Evolutionary conservation across 352 stramenopile species (phyloP).

Genomic region (Pythium sukuiense): DNA sequence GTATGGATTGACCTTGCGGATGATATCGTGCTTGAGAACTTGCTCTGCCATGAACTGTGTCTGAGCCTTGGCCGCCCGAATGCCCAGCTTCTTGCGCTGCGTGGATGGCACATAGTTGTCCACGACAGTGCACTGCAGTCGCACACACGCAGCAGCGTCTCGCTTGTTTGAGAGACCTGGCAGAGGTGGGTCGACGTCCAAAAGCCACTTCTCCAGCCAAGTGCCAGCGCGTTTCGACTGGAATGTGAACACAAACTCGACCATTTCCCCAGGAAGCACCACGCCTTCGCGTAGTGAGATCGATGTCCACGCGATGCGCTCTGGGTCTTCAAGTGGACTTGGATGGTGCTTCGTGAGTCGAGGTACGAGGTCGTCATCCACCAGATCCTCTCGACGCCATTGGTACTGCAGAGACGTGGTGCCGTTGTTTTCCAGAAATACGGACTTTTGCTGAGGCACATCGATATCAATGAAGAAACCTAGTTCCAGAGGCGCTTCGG

Average conservation of each 20-base stretch:
- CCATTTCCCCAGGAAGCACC: slow-evolving; percentile 50
- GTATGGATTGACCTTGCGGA: slow-evolving; percentile 35
- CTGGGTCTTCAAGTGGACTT: slow-evolving; percentile 19
- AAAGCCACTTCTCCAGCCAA: slow-evolving; percentile 71
- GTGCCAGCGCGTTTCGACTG: slow-evolving; percentile 41
- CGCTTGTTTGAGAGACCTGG: slow-evolving; percentile 1
- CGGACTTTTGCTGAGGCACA: slow-evolving; percentile 40
- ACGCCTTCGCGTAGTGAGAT: slow-evolving; percentile 48
- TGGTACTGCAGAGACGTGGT: slow-evolving; percentile 55
- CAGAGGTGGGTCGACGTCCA: slow-evolving; percentile 52
- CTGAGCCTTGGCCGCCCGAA: slow-evolving; percentile 19
- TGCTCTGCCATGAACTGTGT: slow-evolving; percentile 51
- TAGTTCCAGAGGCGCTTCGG: slow-evolving; percentile 18
- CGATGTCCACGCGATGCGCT: slow-evolving; percentile 35
- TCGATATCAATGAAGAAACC: slow-evolving; percentile 46
- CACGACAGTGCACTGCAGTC: slow-evolving; percentile 53
- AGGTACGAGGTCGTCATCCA: slow-evolving; percentile 8
- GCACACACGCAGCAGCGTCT: slow-evolving; percentile 31
- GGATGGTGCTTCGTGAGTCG: slow-evolving; percentile 15
- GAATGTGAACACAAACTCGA: slow-evolving; percentile 69
- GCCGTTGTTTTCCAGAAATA: slow-evolving; percentile 51
- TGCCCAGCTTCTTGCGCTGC: slow-evolving; percentile 25
- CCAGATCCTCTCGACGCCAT: slow-evolving; percentile 43
- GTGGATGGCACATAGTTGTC: slow-evolving; percentile 55
- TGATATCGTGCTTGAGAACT: slow-evolving; percentile 50